Evolutionary conservation across 2,329 filamentous ascomycete species (phyloP).

Genomic region (Sclerotinia spermophila): DNA sequence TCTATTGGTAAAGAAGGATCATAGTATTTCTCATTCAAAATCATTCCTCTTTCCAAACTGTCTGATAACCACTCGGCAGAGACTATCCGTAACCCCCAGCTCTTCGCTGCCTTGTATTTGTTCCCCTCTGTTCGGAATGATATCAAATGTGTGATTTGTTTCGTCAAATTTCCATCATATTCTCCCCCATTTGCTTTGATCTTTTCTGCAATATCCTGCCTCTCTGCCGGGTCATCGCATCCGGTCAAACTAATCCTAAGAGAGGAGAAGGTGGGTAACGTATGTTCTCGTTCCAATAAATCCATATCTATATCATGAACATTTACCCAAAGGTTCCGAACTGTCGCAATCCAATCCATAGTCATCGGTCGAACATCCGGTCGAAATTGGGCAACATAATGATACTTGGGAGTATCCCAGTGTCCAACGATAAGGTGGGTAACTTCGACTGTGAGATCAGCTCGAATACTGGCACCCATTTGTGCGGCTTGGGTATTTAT

Average conservation of each 20-base stretch:
- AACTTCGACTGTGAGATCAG: conserved; percentile 91
- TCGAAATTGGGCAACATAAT: conserved; percentile 86
- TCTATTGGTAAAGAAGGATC: conserved; percentile 67
- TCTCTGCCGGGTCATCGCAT: conserved; percentile 63
- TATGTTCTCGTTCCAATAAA: conserved; percentile 63
- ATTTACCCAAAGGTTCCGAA: conserved; percentile 75
- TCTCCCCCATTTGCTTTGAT: conserved; percentile 70
- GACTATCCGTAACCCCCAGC: conserved; percentile 78
- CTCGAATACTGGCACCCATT: conserved; percentile 83
- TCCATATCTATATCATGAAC: conserved; percentile 72
- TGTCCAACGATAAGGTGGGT: conserved; percentile 92
- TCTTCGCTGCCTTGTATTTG: conserved; percentile 84
- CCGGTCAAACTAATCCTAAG: conserved; percentile 67
- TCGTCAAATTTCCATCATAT: conserved; percentile 85
- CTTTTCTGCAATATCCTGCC: conserved; percentile 63
- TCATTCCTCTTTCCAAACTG: conserved; percentile 81
- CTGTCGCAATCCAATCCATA: conserved; percentile 78
- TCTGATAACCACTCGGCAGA: conserved; percentile 82
- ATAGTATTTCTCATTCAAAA: conserved; percentile 81
- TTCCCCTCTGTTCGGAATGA: conserved; percentile 74
- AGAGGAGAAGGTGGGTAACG: conserved; percentile 59
- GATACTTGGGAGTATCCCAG: conserved; percentile 88
- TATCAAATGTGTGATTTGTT: conserved; percentile 81
- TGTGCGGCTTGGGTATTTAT: conserved; percentile 64
- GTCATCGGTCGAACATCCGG: conserved; percentile 81